Base-by-base conservation (phyloP, 2,329 filamentous ascomycete species). In the Trematosphaeria pertusa region DNA sequence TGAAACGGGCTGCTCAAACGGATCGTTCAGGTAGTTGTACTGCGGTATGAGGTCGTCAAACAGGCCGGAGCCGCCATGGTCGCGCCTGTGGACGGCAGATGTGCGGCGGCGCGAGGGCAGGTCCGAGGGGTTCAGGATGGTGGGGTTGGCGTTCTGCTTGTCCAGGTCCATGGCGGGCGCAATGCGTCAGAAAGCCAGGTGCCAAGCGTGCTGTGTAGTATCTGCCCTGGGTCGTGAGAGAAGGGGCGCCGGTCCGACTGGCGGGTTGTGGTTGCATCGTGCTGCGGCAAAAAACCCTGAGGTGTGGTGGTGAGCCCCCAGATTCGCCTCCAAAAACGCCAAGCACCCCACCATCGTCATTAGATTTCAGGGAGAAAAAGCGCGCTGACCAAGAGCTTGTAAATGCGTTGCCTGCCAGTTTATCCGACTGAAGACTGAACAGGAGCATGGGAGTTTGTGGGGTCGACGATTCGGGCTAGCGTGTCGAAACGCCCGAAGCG, bases 61-160 rank as follows among this genome's bases (percentile, higher is more conserved):
- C 33, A 85, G 71, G 53, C 77, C 80, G 33, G 76, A 75, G 49
- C 75, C 72, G 22, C 72, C 71, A 54, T 77, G 77, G 61, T 82
- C 76, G 61, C 69, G 65, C 65, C 72, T 56, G 61, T 66, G 67
- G 59, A 55, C 61, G 56, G 64, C 65, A 53, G 69, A 58, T 44
- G 71, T 68, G 51, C 81, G 78, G 57, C 83, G 81, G 55, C 92
- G 87, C 21, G 90, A 94, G 34, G 94, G 92, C 39, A 99, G 84
- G 74, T 97, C 90, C 33, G 90, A 89, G 41, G 86, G 83, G 74
- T 87, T 95, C 64, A 97, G 78, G 68, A 99, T 92, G 55, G 90
- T 95, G 43, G 94, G 94, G 76, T 99, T 97, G 56, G 89, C 91
- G 74, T 96, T 96, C 64, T 80, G 75, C 66, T 79, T 78, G 66